These are phyloP conservation scores for Leishmania guyanensis DNA, from an alignment of 208 protist species.

Conservation along the genomic window DNA sequence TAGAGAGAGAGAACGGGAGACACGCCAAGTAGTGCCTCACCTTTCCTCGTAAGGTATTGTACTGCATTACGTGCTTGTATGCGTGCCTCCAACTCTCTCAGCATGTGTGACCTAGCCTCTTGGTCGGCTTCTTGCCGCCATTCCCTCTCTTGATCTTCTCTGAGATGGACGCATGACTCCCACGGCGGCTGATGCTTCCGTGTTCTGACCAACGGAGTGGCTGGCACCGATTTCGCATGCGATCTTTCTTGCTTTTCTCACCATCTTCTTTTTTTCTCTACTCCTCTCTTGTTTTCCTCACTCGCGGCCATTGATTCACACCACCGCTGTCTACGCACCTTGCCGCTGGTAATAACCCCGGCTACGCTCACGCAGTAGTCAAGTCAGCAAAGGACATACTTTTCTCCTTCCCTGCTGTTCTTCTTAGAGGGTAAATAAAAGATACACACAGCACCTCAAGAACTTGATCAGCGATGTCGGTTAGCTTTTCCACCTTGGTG, in stretches of 20 bases:
- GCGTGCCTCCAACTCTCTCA: neutral
- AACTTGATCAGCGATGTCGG: constrained; percentile 56
- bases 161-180: neutral
- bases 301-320: neutral
- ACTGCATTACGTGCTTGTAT: neutral
- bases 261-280: constrained; percentile 2
- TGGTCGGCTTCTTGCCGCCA: neutral
- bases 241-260: neutral
- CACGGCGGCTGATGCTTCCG: neutral
- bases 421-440: constrained; percentile 10
- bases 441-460: constrained; percentile 8
- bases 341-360: neutral
- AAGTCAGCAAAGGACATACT: neutral
- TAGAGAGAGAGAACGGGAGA: neutral
- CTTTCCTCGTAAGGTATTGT: neutral
- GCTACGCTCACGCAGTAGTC: neutral
- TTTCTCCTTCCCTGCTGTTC: constrained; percentile 1
- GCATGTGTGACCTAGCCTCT: no score
- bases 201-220: neutral
- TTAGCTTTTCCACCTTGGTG: constrained; percentile 85
- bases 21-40: neutral
- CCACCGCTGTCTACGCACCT: neutral
- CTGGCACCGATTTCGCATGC: neutral
- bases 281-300: constrained; percentile 18
- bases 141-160: neutral